Conservation (phyloP, 768 basidiomycete genomes). For the Mycena chlorophos region DNA sequence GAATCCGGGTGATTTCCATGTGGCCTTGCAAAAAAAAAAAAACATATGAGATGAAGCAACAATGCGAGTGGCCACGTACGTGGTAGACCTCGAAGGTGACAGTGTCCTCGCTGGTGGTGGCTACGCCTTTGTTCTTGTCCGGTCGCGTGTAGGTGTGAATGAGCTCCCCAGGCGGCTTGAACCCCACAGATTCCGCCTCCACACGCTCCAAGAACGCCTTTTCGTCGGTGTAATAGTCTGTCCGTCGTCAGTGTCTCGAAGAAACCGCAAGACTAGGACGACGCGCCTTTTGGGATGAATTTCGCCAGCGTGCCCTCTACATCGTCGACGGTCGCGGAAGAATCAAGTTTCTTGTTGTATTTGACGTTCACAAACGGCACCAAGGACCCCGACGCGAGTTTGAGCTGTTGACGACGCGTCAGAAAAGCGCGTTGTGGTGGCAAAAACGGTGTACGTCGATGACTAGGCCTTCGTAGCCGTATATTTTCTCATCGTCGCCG, state of each 20-base stretch:
- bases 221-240: slow-evolving; percentile 73
- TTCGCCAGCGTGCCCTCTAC: slow-evolving; percentile 74
- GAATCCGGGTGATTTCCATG: slow-evolving; percentile 85
- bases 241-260: neutral
- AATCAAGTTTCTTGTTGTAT: slow-evolving; percentile 65
- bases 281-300: slow-evolving; percentile 72
- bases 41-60: neutral
- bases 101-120: slow-evolving; percentile 50
- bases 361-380: slow-evolving; percentile 69
- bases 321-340: slow-evolving; percentile 78
- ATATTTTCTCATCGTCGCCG: slow-evolving; percentile 95
- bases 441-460: slow-evolving; percentile 65
- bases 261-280: neutral
- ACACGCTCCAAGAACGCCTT: slow-evolving; percentile 67
- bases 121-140: slow-evolving; percentile 56
- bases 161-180: slow-evolving; percentile 74
- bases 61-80: slow-evolving; percentile 47
- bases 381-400: slow-evolving; percentile 87
- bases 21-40: slow-evolving; percentile 51
- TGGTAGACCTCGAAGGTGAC: slow-evolving; percentile 90
- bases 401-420: slow-evolving; percentile 50
- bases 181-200: slow-evolving; percentile 73
- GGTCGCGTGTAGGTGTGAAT: slow-evolving; percentile 78
- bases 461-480: slow-evolving; percentile 83
- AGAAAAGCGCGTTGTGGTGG: neutral